Base-by-base conservation (phyloP, 1,139 yeast species). In the Blastobotrys raffinosifermentans region DNA sequence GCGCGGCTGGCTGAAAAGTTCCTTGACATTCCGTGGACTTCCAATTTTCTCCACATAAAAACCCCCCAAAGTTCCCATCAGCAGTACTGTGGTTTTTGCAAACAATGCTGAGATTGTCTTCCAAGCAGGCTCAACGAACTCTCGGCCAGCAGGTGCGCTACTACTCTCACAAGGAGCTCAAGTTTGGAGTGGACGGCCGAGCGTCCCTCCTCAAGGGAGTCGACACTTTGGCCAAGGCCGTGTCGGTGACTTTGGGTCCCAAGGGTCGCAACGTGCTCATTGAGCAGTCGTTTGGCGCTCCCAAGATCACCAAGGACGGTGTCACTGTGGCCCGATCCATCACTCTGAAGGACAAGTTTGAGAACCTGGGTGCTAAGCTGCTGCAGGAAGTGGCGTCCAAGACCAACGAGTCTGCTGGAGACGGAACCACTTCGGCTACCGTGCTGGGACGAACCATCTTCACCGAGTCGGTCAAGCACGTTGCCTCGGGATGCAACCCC, bases 401-500 rank as follows among this genome's bases (percentile, higher is more conserved):
- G 76, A 91, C 98, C 58, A 91, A 91, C 67, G 98, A 91, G 70
- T 76, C 86, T 54, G 98, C 98, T 46, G 98, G 98, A 72, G 98
- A 91, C 59, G 98, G 98, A 72, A 91, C 98, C 52, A 91, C 98
- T 35, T 83, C 96, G 35, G 98, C 98, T 55, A 91, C 98, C 43
- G 94, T 91, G 41, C 75, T 91, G 52, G 98, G 97, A 55, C 83
- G 96, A 69, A 86, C 96, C 44, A 91, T 91, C 55, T 91, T 91
- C 73, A 83, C 96, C 48, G 98, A 91, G 69, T 80, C 94, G 19
- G 97, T 91, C 48, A 91, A 91, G 74, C 91, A 91, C 58, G 98
- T 91, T 41, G 98, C 98, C 46, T 97, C 98, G 46, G 98, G 98
- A 46, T 91, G 98, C 72, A 91, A 91, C 73, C 98, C 98, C 60